A percentile compares a stretch with the other conserved stretches of the same genome.
Conservation (phyloP, 129 eudicot genomes). For the Helianthus annuus region DNA sequence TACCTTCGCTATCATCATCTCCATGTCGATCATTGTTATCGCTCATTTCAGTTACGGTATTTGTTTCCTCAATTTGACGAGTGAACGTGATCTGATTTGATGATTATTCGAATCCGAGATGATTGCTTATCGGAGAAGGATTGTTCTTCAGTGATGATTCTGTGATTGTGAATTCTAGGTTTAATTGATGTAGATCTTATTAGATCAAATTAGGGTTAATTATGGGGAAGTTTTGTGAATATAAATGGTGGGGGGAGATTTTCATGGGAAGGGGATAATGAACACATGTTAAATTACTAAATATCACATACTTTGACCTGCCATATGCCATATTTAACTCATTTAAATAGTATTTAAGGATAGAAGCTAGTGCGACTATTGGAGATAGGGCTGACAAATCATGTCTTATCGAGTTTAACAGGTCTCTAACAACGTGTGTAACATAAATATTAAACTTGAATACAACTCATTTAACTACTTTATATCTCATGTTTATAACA, state of each 20-base stretch:
- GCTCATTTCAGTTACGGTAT: constrained; percentile 26
- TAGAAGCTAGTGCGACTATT: too few species aligned
- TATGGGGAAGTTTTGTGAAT: constrained; percentile 26
- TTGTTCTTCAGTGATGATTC: constrained; percentile 13
- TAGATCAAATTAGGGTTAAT: constrained; percentile 17
- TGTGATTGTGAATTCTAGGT: constrained; percentile 25
- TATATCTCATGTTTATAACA: too few species aligned
- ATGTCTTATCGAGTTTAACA: too few species aligned
- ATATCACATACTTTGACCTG: too few species aligned
- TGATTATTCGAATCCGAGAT: constrained; percentile 8
- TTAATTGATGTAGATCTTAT: constrained; percentile 18
- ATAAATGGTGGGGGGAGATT: constrained; percentile 20
- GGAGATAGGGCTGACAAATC: too few species aligned
- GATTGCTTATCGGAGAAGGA: background rate
- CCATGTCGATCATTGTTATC: constrained; percentile 13
- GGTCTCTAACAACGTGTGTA: too few species aligned
- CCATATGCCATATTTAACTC: too few species aligned
- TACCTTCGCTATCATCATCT: constrained; percentile 1
- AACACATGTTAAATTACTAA: background rate
- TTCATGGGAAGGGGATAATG: constrained; percentile 51
- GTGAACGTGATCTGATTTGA: constrained; percentile 26
- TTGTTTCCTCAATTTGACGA: constrained; percentile 53
- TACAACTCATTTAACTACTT: too few species aligned
- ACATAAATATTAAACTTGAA: too few species aligned
- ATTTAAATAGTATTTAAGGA: too few species aligned